Base-by-base conservation (phyloP, 2,329 filamentous ascomycete genomes). In the Verticillium isaacii region DNA sequence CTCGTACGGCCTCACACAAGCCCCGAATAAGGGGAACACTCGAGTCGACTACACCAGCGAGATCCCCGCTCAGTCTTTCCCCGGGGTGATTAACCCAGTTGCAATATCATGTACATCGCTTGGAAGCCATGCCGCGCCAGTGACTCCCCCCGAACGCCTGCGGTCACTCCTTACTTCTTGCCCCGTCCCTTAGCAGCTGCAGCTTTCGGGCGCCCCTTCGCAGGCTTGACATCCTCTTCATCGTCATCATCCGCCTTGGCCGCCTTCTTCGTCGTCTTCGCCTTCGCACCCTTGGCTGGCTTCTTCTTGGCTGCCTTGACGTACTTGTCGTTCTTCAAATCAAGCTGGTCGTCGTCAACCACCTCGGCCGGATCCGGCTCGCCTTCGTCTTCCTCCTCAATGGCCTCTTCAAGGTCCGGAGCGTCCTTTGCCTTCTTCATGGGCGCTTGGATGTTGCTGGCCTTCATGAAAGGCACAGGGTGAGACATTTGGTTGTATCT, bases 401-500 rank as follows among this genome's bases (percentile, higher is more conserved):
- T 89, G 2, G 93, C 95, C 76, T 99, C 95, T 77, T 99, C 95
- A 36, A 99, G 83, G 77, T 99, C 95, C 0, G 95, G 96, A 64
- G 89, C 90, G 57, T 94, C 92, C 74, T 87, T 87, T 32, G 86
- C 79, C 50, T 82, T 78, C 69, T 88, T 89, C 79, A 91, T 92
- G 5, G 92, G 87, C 3, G 87, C 90, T 11, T 86, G 74, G 17
- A 95, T 84, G 66, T 84, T 91, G 69, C 86, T 92, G 2, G 93
- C 92, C 77, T 97, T 98, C 87, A 98, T 97, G 77, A 97, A 99
- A 1, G 95, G 93, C 59, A 99, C 78, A 0, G 94, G 94, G 68
- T 99, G 95, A 19, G 88, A 89, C 77, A 65, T 89, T 63, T 84
- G 77, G 68, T 99, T 99, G 74, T 99, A 95, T 60, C 91, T 94